Percentiles rank a stretch among this genome's conserved stretches.
Conservation (phyloP, 2,329 filamentous ascomycete species). For the Fusarium chuoi region DNA sequence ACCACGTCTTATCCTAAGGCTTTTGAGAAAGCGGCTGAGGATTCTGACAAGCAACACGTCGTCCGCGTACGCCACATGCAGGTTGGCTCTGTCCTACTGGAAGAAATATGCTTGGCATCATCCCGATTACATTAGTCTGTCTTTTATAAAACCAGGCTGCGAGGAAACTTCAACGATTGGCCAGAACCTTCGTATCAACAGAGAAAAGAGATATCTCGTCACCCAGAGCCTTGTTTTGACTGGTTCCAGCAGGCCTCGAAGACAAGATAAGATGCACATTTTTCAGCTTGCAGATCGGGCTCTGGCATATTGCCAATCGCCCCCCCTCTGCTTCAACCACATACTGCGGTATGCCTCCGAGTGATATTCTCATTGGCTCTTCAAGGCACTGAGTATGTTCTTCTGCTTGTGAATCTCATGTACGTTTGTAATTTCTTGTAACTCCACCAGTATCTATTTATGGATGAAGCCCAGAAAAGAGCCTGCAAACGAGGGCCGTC, state of each 20-base stretch:
- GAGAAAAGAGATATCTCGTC: not conserved
- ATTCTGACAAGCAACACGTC: not conserved
- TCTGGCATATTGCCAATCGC: not conserved
- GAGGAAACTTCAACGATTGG: not conserved
- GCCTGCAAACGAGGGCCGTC: not conserved
- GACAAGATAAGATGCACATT: not conserved
- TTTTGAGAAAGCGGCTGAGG: not conserved
- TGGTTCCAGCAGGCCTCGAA: not conserved
- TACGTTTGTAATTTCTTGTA: not conserved
- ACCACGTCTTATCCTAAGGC: fast-evolving
- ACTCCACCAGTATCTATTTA: not conserved
- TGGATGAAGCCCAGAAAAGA: not conserved
- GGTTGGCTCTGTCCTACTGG: not conserved
- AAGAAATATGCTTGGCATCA: not conserved
- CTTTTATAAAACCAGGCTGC: not conserved
- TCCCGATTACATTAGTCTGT: not conserved
- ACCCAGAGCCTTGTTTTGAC: not conserved
- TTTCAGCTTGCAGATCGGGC: not conserved
- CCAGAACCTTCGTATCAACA: no score
- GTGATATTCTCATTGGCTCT: not conserved
- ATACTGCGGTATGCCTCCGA: not conserved
- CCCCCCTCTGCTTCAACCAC: not conserved
- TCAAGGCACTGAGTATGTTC: not conserved
- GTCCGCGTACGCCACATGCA: not conserved
- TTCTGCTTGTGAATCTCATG: not conserved